phyloP scores from a whole-genome alignment of 331 rosid species.

The Prunus yedoensis region DNA sequence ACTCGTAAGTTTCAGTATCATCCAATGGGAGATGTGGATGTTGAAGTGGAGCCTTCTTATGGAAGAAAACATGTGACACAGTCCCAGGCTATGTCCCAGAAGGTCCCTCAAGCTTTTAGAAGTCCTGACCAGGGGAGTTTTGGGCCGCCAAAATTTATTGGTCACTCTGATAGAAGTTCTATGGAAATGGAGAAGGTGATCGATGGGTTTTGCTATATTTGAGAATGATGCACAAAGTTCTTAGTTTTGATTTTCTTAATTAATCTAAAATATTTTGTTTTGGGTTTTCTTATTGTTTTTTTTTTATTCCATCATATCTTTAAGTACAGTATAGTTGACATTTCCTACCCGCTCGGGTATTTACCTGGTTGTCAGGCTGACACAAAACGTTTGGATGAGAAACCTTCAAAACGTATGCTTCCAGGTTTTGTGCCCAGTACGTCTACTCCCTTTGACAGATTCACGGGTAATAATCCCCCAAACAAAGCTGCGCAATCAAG shows the following conservation, averaged over 20 bases:
- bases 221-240: constrained; percentile 18
- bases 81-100: constrained; percentile 61
- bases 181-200: constrained; percentile 78
- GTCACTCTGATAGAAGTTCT: constrained; percentile 50
- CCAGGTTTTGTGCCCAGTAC: constrained; percentile 58
- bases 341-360: constrained; percentile 21
- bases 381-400: constrained; percentile 48
- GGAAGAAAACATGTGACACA: constrained; percentile 52
- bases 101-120: constrained; percentile 54
- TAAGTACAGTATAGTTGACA: background rate
- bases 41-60: constrained; percentile 53
- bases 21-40: constrained; percentile 92
- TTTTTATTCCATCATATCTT: constrained; percentile 6
- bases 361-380: constrained; percentile 59
- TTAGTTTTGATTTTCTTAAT: constrained; percentile 15
- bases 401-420: constrained; percentile 52
- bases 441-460: constrained; percentile 57
- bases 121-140: constrained; percentile 57
- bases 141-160: constrained; percentile 57
- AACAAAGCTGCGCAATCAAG: constrained; percentile 64
- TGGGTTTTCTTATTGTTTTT: background rate
- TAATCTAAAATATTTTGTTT: background rate
- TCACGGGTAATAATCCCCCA: constrained; percentile 51
- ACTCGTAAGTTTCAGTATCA: constrained; percentile 96
- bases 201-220: constrained; percentile 15